These are phyloP conservation scores for Cyclostephanos tholiformis DNA, from an alignment of 108 stramenopile genomes.

Conservation along the genomic window DNA sequence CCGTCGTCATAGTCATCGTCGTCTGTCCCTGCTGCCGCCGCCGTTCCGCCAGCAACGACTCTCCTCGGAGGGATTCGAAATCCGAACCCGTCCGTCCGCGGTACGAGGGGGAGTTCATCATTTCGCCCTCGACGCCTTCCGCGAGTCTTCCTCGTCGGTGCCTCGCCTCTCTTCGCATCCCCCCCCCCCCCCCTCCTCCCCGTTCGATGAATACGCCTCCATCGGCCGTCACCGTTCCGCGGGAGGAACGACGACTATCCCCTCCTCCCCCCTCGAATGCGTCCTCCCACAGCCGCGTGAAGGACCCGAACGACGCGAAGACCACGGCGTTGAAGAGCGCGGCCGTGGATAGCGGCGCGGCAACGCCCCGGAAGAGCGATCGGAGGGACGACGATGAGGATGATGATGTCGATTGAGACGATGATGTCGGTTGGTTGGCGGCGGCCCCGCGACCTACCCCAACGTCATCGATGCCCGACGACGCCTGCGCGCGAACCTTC, in stretches of 20 bases:
- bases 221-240: constrained; percentile 21
- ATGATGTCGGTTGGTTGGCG: too few relatives aligned
- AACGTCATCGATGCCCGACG: constrained; percentile 5
- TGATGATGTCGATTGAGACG: not conserved
- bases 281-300: constrained; percentile 72
- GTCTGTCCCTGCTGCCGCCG: too few relatives aligned
- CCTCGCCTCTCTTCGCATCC: not conserved
- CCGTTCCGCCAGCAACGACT: too few relatives aligned
- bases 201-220: constrained; percentile 37
- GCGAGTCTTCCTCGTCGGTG: constrained; percentile 1
- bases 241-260: constrained; percentile 3
- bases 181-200: not conserved
- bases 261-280: constrained; percentile 31
- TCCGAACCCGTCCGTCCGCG: not conserved
- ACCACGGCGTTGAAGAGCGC: constrained; percentile 86
- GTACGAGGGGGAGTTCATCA: too few relatives aligned
- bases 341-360: constrained; percentile 81
- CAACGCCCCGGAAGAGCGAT: constrained; percentile 89
- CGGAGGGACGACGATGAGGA: constrained; percentile 37
- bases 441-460: not conserved
- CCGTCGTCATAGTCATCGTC: not conserved
- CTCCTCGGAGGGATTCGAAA: too few relatives aligned
- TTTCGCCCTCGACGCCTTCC: not conserved
- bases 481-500: constrained; percentile 65
- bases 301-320: constrained; percentile 83